phyloP scores from a whole-genome alignment of 2,329 filamentous ascomycete genomes.

The Colletotrichum australisinense region DNA sequence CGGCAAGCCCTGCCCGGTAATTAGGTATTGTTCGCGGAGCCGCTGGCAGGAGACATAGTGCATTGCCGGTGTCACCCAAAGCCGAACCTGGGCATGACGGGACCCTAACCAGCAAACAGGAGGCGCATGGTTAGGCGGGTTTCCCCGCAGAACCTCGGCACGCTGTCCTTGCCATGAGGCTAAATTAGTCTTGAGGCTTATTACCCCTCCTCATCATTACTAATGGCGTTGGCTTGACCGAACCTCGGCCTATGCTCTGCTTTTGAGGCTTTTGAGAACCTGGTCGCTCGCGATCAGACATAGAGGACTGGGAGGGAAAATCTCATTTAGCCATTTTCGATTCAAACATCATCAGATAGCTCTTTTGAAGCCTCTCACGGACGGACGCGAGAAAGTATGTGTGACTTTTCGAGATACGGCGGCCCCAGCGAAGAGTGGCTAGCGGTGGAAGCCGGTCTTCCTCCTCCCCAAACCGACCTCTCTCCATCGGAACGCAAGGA shows the following conservation, averaged over 20 bases:
- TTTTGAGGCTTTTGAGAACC: no score
- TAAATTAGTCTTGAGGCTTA: background rate
- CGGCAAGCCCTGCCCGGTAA: no score
- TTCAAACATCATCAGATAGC: background rate
- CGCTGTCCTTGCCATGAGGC: background rate
- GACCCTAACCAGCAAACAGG: background rate
- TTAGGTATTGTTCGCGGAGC: no score
- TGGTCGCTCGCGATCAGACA: background rate
- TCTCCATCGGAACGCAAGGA: constrained; percentile 43
- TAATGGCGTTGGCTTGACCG: background rate
- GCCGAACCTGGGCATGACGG: background rate
- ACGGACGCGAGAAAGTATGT: constrained; percentile 5
- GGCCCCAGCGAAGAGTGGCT: constrained; percentile 56
- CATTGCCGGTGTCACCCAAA: background rate
- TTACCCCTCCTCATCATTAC: background rate
- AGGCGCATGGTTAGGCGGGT: background rate
- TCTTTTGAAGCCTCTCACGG: background rate
- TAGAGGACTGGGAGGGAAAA: background rate
- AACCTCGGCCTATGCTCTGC: background rate
- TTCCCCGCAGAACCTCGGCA: background rate
- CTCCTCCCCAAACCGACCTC: constrained; percentile 37
- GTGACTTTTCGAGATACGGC: constrained; percentile 51
- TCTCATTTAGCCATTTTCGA: background rate
- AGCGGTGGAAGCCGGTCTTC: constrained; percentile 47
- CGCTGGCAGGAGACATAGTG: no score